These are phyloP conservation scores for Globisporangium carolinianum DNA, from an alignment of 352 stramenopile genomes.

Conservation along the genomic window DNA sequence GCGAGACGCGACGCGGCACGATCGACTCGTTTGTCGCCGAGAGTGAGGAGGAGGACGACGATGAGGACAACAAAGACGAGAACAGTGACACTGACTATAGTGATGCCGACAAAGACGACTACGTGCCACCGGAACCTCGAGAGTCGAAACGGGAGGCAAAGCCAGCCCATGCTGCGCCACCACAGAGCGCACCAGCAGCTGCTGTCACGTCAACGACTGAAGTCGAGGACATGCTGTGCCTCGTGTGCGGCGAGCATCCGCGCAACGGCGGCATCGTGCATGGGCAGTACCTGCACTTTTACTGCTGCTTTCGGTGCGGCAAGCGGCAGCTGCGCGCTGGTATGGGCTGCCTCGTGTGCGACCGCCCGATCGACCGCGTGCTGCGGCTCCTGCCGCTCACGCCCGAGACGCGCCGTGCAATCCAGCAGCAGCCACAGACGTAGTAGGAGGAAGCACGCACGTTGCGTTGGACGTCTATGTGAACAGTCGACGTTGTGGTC, in stretches of 20 bases:
- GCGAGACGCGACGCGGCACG: constrained; percentile 31
- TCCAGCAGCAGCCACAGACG: constrained; percentile 20
- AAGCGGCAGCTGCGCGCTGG: constrained; percentile 56
- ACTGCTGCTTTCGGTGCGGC: constrained; percentile 72
- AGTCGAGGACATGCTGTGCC: constrained; percentile 55
- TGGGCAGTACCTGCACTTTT: constrained; percentile 76
- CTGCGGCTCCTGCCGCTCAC: constrained; percentile 68
- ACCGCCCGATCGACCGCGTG: constrained; percentile 72
- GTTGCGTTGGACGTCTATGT: no score
- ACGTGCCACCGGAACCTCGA: background rate
- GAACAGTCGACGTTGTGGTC: no score
- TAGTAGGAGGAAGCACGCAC: background rate
- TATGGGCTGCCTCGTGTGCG: constrained; percentile 60
- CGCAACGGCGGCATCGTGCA: constrained; percentile 65
- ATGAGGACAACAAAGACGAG: constrained; percentile 27
- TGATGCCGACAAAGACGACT: constrained; percentile 1
- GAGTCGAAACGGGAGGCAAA: background rate
- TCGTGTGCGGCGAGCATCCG: constrained; percentile 53
- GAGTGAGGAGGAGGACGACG: constrained; percentile 39
- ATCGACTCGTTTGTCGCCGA: constrained; percentile 59
- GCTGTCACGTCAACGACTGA: constrained; percentile 2
- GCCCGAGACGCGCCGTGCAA: constrained; percentile 33
- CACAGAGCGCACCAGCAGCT: no score
- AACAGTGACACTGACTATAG: constrained; percentile 3
- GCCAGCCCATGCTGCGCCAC: background rate